A percentile compares a stretch with the other conserved stretches of the same genome.
These are phyloP conservation scores for Metschnikowia shivogae DNA, from an alignment of 805 yeast species.

Conservation along the genomic window DNA sequence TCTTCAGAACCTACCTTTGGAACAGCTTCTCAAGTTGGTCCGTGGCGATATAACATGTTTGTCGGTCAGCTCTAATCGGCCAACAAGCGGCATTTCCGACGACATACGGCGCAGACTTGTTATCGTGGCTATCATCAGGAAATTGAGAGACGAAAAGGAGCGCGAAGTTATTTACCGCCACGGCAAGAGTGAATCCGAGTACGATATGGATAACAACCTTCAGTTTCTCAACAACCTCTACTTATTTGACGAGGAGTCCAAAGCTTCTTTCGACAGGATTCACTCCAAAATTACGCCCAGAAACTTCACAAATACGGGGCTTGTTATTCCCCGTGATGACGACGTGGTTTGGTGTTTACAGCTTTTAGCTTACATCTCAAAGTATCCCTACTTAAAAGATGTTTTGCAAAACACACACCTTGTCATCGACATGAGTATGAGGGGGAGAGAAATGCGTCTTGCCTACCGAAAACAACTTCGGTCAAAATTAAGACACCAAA, in stretches of 20 bases:
- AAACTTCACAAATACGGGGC: slow-evolving; percentile 52
- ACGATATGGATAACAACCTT: slow-evolving; percentile 40
- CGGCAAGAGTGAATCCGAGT: slow-evolving; percentile 22
- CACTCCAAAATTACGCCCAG: slow-evolving; percentile 33
- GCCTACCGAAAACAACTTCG: slow-evolving; percentile 34
- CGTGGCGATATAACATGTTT: slow-evolving; percentile 17
- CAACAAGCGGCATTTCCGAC: slow-evolving; percentile 19
- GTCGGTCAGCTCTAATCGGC: slow-evolving; percentile 4
- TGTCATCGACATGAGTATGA: slow-evolving; percentile 57
- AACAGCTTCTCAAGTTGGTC: slow-evolving; percentile 37
- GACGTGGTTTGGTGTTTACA: slow-evolving; percentile 94
- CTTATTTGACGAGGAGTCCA: slow-evolving; percentile 30
- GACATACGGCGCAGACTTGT: slow-evolving; percentile 36
- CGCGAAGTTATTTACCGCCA: slow-evolving; percentile 27
- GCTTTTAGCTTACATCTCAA: slow-evolving; percentile 86
- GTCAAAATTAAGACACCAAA: slow-evolving; percentile 27
- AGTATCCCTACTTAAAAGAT: slow-evolving; percentile 76
- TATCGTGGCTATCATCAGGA: slow-evolving; percentile 33
- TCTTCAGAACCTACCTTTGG: slow-evolving; percentile 34
- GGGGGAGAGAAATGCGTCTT: slow-evolving; percentile 38
- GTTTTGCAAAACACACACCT: slow-evolving; percentile 71
- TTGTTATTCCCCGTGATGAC: slow-evolving; percentile 84
- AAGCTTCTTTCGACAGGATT: slow-evolving; percentile 22
- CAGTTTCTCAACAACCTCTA: slow-evolving; percentile 40
- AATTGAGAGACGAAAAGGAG: slow-evolving; percentile 36